phyloP scores from a whole-genome alignment of 2,329 filamentous ascomycete genomes.

The Sarocladiaceae sp. region DNA sequence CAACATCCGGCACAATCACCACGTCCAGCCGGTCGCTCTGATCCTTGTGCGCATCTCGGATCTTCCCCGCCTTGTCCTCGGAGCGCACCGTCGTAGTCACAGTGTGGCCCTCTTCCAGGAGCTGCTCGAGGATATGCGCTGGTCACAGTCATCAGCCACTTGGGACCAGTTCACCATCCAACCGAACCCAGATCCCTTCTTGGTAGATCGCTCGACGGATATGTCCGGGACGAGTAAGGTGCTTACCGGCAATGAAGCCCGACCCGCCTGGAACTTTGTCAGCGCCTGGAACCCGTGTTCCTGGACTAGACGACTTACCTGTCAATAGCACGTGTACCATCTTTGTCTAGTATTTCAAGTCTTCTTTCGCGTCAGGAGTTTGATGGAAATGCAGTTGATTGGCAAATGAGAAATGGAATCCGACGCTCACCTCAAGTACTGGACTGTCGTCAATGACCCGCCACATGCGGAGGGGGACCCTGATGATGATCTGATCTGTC shows the following conservation, averaged over 20 bases:
- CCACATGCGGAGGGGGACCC: too few species aligned
- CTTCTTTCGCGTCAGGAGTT: too few species aligned
- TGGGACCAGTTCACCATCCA: neutral
- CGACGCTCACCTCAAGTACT: too few species aligned
- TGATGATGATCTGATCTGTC: too few species aligned
- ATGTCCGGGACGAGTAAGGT: too few species aligned
- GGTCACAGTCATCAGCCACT: neutral
- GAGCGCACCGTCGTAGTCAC: constrained; percentile 52
- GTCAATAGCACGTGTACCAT: constrained; percentile 26
- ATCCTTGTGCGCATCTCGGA: constrained; percentile 41
- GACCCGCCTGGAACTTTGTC: constrained; percentile 22
- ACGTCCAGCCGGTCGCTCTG: constrained; percentile 38
- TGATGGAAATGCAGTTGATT: too few species aligned
- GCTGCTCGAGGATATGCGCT: constrained; percentile 50
- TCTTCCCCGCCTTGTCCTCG: constrained; percentile 45
- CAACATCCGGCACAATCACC: constrained; percentile 71
- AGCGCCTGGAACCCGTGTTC: neutral
- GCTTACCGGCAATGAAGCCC: constrained; percentile 29
- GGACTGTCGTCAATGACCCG: too few species aligned
- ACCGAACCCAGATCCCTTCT: too few species aligned
- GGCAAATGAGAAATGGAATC: too few species aligned
- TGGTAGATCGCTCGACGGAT: too few species aligned
- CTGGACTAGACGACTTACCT: constrained; percentile 14
- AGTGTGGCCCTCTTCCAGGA: constrained; percentile 42
- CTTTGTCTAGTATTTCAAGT: constrained; percentile 1